These are phyloP conservation scores for Fraxinus angustifolia DNA, from an alignment of 305 asterid genomes.

Conservation along the genomic window DNA sequence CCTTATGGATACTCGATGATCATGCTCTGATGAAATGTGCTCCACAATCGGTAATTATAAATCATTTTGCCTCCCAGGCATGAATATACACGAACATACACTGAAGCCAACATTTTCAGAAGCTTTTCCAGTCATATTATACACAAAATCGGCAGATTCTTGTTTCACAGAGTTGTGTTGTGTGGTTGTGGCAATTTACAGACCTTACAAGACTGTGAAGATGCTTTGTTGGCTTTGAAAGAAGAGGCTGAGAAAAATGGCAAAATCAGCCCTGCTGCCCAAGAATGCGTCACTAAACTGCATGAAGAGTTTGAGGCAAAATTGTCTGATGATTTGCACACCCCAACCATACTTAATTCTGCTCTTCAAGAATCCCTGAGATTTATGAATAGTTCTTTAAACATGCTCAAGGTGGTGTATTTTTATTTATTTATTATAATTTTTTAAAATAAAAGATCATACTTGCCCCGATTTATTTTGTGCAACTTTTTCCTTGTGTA, in stretches of 20 bases:
- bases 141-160: background rate
- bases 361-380: constrained; percentile 58
- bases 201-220: constrained; percentile 71
- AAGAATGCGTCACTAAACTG: constrained; percentile 56
- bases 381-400: constrained; percentile 46
- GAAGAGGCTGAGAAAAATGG: constrained; percentile 36
- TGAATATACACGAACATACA: background rate
- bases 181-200: constrained; percentile 29
- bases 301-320: constrained; percentile 53
- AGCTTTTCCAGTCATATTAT: background rate
- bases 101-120: background rate
- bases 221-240: constrained; percentile 36
- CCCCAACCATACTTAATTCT: constrained; percentile 58
- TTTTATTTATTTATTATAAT: background rate
- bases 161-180: background rate
- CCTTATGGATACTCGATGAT: background rate
- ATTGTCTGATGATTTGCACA: constrained; percentile 80
- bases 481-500: background rate
- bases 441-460: background rate
- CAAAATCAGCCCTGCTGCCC: constrained; percentile 39
- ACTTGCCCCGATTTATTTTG: background rate
- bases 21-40: constrained; percentile 1
- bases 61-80: background rate
- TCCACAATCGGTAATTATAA: background rate
- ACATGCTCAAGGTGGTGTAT: constrained; percentile 49